Base-by-base conservation (phyloP, 1,139 yeast genomes). In the Debaryomyces psychrophilus region DNA sequence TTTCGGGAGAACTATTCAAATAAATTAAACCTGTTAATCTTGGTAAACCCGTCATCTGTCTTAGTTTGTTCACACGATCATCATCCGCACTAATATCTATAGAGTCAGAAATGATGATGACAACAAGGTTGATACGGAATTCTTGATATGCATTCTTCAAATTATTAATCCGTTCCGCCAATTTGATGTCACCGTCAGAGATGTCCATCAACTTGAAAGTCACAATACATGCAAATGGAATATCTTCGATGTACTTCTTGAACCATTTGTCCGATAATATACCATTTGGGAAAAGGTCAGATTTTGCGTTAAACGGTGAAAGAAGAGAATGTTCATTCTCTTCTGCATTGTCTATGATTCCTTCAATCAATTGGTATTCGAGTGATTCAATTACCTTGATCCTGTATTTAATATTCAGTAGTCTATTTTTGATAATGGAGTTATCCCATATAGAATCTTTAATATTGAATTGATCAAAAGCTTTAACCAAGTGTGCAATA, bases 231-330 rank as follows among this genome's bases (percentile, higher is more conserved):
- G 66, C 72, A 59, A 70, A 73, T 2, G 79, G 79, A n/a, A 67
- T 44, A 8, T 57, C 50, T 3, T 56, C 38, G 6, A 54, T 50
- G 50, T 74, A 75, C 53, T 73, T 73, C 25, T 50, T 47, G 43
- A 75, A 64, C 80, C 80, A 75, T 26, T 56, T 51, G 1, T 51
- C 50, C 8, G 71, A 63, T 8, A 75, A 52, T 6, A 75, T 65
- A 1, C 79, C 80, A 49, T 75, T 73, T 29, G 79, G 79, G 43
- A 65, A 75, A 38, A 75, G 53, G 35, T 65, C 71, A 0, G 78
- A 72, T 5, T 57, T 44, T 2, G 59, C 50, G 47, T 71, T 64
- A 56, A 74, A 71, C 0, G 79, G 79, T 0, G 78, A 72, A 3
- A 65, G 43, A 2, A 44, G 41, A 8, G 75, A 66, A 50, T 72